These are phyloP conservation scores for Eucalyptus cladocalyx DNA, from an alignment of 345 rosid species.

Conservation along the genomic window DNA sequence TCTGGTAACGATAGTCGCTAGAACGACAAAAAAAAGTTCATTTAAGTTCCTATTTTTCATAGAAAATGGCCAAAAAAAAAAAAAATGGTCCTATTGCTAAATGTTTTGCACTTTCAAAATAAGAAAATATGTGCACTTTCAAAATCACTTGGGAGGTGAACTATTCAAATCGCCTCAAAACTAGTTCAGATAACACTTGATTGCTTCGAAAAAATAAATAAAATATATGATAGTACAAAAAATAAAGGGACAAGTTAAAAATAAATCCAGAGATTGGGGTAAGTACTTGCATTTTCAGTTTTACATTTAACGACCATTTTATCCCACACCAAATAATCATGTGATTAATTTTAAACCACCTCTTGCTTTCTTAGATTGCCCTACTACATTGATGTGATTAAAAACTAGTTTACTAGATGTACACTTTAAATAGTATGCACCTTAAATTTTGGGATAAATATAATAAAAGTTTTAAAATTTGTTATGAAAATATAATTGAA, in stretches of 20 bases:
- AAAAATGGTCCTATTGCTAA: not conserved
- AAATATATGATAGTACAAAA: not conserved
- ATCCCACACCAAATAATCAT: not conserved
- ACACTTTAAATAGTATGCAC: not conserved
- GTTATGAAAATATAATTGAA: too few species aligned
- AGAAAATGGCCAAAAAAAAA: not conserved
- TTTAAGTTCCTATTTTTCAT: not conserved
- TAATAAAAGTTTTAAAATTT: accelerated
- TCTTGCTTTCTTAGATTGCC: not conserved
- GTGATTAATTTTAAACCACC: not conserved
- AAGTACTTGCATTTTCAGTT: not conserved
- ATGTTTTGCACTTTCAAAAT: not conserved
- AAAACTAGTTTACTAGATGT: not conserved
- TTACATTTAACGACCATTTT: not conserved
- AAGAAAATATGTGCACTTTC: not conserved
- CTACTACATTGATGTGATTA: not conserved
- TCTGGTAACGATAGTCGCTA: not conserved
- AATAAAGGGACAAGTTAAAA: not conserved
- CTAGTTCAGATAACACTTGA: not conserved
- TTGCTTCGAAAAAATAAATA: not conserved
- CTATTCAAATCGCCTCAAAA: not conserved
- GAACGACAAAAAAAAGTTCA: not conserved
- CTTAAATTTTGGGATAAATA: not conserved
- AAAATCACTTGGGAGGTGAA: not conserved
- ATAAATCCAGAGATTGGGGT: not conserved